A percentile compares a stretch with the other conserved stretches of the same genome.
Evolutionary conservation across 1,139 yeast genomes (phyloP).

Genomic region (Suhomyces guaymorum): DNA sequence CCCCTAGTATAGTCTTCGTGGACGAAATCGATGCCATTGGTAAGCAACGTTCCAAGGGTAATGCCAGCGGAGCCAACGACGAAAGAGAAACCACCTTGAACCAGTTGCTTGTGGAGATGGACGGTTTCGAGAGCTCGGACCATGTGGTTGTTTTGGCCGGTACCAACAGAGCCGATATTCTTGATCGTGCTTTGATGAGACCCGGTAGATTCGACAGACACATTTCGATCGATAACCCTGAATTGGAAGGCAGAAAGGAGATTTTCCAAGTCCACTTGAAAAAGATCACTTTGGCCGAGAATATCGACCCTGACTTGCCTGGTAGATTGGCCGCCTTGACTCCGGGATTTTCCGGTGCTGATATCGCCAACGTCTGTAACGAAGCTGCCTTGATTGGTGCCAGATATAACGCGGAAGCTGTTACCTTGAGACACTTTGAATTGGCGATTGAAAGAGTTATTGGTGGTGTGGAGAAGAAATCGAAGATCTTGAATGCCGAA

Average conservation of each 20-base stretch:
- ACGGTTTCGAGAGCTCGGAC: slow-evolving; percentile 86
- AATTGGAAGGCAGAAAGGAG: slow-evolving; percentile 88
- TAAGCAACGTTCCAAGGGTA: slow-evolving; percentile 83
- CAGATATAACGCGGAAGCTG: slow-evolving; percentile 67
- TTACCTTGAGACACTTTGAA: slow-evolving; percentile 80
- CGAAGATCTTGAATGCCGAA: slow-evolving; percentile 76
- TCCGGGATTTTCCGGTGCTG: slow-evolving; percentile 98
- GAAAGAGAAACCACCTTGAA: slow-evolving; percentile 96
- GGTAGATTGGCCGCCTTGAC: slow-evolving; percentile 94
- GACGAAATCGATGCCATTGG: slow-evolving; percentile 99
- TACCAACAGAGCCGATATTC: slow-evolving; percentile 91
- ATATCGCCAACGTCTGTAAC: slow-evolving; percentile 93
- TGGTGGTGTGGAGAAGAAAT: slow-evolving; percentile 93
- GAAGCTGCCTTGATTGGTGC: slow-evolving; percentile 98
- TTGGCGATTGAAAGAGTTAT: slow-evolving; percentile 95
- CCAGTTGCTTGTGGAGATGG: slow-evolving; percentile 96
- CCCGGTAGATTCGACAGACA: slow-evolving; percentile 98
- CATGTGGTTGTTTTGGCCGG: slow-evolving; percentile 98
- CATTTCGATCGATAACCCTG: slow-evolving; percentile 87
- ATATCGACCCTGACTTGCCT: slow-evolving; percentile 54
- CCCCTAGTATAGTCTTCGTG: slow-evolving; percentile 90
- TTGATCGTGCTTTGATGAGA: slow-evolving; percentile 89
- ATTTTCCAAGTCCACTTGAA: slow-evolving; percentile 83
- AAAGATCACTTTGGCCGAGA: slow-evolving; percentile 56
- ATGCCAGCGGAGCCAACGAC: slow-evolving; percentile 86